Percentiles rank a stretch among this genome's conserved stretches.
phyloP scores from a whole-genome alignment of 2,329 filamentous ascomycete species.

The Penicillium hordei region DNA sequence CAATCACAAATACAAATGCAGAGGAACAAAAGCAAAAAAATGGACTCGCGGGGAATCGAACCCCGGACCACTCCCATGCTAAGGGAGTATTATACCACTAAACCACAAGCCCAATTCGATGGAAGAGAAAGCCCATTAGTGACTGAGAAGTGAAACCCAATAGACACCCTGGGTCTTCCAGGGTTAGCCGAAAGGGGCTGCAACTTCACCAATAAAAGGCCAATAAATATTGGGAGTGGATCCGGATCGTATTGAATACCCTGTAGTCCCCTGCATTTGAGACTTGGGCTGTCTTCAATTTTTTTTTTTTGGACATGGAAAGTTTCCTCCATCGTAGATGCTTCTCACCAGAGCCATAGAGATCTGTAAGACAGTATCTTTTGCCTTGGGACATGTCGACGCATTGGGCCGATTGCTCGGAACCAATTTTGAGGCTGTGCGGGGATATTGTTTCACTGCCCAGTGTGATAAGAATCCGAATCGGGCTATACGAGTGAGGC shows the following conservation, averaged over 20 bases:
- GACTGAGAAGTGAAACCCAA: neutral
- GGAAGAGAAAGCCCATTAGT: rapidly evolving
- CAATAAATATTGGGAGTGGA: neutral
- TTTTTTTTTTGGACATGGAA: too few relatives aligned
- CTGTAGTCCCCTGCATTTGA: neutral
- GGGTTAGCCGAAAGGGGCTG: neutral
- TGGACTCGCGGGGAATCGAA: conserved; percentile 53
- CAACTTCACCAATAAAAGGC: neutral
- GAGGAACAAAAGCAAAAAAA: conserved; percentile 14
- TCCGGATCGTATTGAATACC: neutral
- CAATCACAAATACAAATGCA: neutral
- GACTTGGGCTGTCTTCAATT: too few relatives aligned
- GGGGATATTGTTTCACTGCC: neutral
- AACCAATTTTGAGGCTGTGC: neutral
- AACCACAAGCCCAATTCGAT: conserved; percentile 41
- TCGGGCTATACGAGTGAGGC: conserved; percentile 4
- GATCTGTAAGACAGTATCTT: too few relatives aligned
- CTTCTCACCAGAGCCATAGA: too few relatives aligned
- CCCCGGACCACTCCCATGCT: conserved; percentile 51
- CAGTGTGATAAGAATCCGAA: neutral
- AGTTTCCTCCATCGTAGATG: too few relatives aligned
- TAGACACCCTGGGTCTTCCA: too few relatives aligned
- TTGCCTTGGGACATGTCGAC: neutral
- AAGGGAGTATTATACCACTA: conserved; percentile 52
- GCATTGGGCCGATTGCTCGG: neutral